Evolutionary conservation across 2,329 filamentous ascomycete genomes (phyloP).

Genomic region (Apiospora kogelbergensis): DNA sequence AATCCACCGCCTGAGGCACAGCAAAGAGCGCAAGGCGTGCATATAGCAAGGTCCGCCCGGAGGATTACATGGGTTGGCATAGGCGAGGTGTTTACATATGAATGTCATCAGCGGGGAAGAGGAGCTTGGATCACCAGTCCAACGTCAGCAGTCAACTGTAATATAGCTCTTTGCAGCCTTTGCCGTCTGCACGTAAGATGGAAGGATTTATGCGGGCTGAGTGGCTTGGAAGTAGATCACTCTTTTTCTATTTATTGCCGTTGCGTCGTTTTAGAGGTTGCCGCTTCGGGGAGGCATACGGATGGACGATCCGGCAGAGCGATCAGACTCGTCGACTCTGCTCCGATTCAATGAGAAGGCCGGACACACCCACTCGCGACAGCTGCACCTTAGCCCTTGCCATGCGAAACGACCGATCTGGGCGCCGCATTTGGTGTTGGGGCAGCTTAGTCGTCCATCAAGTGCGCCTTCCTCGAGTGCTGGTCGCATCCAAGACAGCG

Average conservation of each 20-base stretch:
- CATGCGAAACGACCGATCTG: slow-evolving; percentile 93
- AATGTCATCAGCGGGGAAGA: slow-evolving; percentile 5
- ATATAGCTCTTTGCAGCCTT: slow-evolving; percentile 3
- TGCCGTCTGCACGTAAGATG: slow-evolving; percentile 6
- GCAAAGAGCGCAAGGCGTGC: not conserved
- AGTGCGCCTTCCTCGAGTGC: slow-evolving; percentile 78
- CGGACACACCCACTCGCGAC: slow-evolving; percentile 85
- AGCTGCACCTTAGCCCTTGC: slow-evolving; percentile 93
- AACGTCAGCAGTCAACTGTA: slow-evolving; percentile 12
- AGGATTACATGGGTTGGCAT: not conserved
- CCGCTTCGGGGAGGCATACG: slow-evolving; percentile 50
- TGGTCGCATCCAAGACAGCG: slow-evolving; percentile 90
- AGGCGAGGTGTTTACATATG: not conserved
- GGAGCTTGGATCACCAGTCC: slow-evolving; percentile 11
- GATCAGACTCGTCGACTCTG: slow-evolving; percentile 69
- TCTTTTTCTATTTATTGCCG: not conserved
- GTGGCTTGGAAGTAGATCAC: not conserved
- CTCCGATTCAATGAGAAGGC: slow-evolving; percentile 84
- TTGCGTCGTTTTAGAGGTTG: slow-evolving; percentile 29
- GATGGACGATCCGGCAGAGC: slow-evolving; percentile 43
- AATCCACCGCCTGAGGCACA: not conserved
- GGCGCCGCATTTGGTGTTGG: slow-evolving; percentile 72
- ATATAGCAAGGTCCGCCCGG: not conserved
- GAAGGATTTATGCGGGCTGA: not conserved
- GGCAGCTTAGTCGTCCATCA: slow-evolving; percentile 82